phyloP scores from a whole-genome alignment of 345 rosid genomes.

The Noccaea caerulescens region DNA sequence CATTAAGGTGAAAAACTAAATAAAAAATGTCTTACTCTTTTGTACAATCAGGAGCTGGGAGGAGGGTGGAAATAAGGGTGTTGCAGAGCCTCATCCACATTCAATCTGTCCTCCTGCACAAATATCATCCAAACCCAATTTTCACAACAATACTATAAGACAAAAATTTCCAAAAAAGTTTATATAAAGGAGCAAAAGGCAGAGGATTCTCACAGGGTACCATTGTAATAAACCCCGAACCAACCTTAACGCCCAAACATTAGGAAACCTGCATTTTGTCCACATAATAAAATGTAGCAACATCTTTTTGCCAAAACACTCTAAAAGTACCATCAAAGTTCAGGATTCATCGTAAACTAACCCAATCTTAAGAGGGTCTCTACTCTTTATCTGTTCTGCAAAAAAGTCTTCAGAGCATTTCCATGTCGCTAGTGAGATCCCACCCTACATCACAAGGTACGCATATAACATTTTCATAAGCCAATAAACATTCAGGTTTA shows the following conservation, averaged over 20 bases:
- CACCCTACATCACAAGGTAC: constrained; percentile 52
- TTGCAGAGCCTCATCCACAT: constrained; percentile 70
- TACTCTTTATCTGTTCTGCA: constrained; percentile 71
- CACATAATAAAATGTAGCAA: constrained; percentile 1
- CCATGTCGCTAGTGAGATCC: constrained; percentile 88
- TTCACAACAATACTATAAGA: neutral
- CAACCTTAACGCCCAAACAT: constrained; percentile 81
- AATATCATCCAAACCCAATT: neutral
- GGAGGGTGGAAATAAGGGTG: constrained; percentile 84
- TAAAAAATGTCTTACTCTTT: constrained; percentile 15
- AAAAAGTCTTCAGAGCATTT: constrained; percentile 94
- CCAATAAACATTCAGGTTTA: constrained; percentile 12
- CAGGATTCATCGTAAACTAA: constrained; percentile 38
- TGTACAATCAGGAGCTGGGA: constrained; percentile 23
- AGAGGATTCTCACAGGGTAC: constrained; percentile 73
- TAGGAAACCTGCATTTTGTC: constrained; percentile 64
- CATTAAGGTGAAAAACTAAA: neutral
- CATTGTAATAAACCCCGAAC: constrained; percentile 79
- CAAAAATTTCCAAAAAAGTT: neutral
- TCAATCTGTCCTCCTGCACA: constrained; percentile 71
- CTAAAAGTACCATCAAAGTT: constrained; percentile 2
- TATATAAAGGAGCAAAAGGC: neutral
- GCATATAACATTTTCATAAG: constrained; percentile 9
- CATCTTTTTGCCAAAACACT: neutral
- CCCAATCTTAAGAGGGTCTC: constrained; percentile 93